These are phyloP conservation scores for Claviceps pazoutovae DNA, from an alignment of 2,329 filamentous ascomycete species.

Conservation along the genomic window DNA sequence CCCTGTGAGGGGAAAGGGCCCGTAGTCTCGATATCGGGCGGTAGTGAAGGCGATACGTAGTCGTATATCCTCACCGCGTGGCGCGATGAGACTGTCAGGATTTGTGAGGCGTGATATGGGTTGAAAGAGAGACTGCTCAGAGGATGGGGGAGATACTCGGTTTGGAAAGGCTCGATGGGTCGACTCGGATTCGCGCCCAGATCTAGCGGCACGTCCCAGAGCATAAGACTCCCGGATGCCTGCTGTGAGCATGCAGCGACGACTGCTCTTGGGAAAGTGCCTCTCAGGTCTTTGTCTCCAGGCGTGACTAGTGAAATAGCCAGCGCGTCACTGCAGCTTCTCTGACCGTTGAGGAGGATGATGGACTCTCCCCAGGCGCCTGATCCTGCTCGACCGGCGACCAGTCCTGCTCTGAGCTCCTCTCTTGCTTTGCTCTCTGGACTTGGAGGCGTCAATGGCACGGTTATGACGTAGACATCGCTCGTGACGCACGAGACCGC, in stretches of 20 bases:
- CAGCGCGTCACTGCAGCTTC: constrained; percentile 37
- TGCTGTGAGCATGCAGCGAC: constrained; percentile 47
- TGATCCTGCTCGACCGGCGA: constrained; percentile 41
- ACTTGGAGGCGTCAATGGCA: constrained; percentile 49
- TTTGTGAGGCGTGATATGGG: constrained; percentile 41
- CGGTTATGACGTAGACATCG: constrained; percentile 41
- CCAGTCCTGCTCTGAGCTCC: constrained; percentile 35
- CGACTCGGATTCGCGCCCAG: constrained; percentile 16
- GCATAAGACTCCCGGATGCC: constrained; percentile 40
- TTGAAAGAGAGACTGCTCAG: constrained; percentile 47
- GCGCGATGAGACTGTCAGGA: constrained; percentile 40
- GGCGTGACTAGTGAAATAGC: constrained; percentile 38
- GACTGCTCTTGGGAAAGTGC: constrained; percentile 29
- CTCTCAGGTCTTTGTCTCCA: constrained; percentile 24
- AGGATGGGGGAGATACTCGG: constrained; percentile 41
- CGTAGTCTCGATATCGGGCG: constrained; percentile 34
- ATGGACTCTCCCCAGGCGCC: constrained; percentile 51
- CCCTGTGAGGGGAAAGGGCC: constrained; percentile 42
- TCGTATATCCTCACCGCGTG: constrained; percentile 50
- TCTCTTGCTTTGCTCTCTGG: constrained; percentile 42
- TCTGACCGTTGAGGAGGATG: constrained; percentile 38
- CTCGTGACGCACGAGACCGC: constrained; percentile 44
- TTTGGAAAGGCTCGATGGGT: constrained; percentile 40
- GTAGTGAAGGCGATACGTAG: constrained; percentile 38
- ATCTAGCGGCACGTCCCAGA: constrained; percentile 44